Evolutionary conservation across 257 asterid genomes (phyloP).

Genomic region (Jacaranda mimosifolia): DNA sequence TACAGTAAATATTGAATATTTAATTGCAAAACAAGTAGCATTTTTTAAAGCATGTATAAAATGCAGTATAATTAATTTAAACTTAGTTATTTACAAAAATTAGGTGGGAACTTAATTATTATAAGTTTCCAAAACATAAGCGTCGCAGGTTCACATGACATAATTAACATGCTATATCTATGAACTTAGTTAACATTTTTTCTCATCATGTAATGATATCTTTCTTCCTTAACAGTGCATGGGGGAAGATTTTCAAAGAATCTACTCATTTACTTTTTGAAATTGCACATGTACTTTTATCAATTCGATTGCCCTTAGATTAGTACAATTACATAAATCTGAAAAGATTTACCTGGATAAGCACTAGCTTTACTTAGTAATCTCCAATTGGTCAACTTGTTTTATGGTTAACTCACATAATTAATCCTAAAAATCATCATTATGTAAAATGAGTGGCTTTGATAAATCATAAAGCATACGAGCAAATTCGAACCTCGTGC

Average conservation of each 20-base stretch:
- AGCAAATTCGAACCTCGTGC: neutral
- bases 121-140: no score
- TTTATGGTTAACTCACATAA: conserved; percentile 16
- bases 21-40: neutral
- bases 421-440: conserved; percentile 11
- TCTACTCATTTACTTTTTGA: conserved; percentile 43
- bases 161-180: no score
- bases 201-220: conserved; percentile 26
- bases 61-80: no score
- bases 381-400: conserved; percentile 19
- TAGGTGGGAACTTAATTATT: no score
- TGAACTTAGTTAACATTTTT: neutral
- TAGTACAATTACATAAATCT: conserved; percentile 14
- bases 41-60: neutral
- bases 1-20: no score
- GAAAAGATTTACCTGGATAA: conserved; percentile 30
- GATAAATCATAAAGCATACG: neutral
- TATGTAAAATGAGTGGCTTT: conserved; percentile 29
- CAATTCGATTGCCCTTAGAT: conserved; percentile 24
- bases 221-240: conserved; percentile 41
- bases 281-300: conserved; percentile 31
- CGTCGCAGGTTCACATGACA: no score
- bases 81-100: no score
- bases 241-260: conserved; percentile 32
- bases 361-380: conserved; percentile 29